These are phyloP conservation scores for Colletotrichum neosansevieriae DNA, from an alignment of 2,329 filamentous ascomycete species.

Conservation along the genomic window DNA sequence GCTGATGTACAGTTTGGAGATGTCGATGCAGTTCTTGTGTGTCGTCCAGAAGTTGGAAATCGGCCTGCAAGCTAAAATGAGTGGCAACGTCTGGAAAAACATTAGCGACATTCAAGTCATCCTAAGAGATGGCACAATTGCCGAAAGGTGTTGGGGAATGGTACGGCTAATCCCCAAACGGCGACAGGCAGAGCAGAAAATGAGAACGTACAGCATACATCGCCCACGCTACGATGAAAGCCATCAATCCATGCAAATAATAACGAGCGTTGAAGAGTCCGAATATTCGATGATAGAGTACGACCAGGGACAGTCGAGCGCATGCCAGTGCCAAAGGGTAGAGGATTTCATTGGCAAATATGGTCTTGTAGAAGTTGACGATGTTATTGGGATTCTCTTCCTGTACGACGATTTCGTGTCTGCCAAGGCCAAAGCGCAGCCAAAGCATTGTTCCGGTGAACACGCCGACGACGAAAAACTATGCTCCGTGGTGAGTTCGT, in stretches of 20 bases:
- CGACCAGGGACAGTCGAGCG: slow-evolving; percentile 29
- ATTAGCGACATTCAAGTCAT: neutral
- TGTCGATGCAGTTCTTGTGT: slow-evolving; percentile 32
- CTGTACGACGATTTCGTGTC: slow-evolving; percentile 21
- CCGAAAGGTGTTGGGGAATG: too few relatives aligned
- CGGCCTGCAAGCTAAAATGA: slow-evolving; percentile 29
- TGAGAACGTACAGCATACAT: slow-evolving; percentile 25
- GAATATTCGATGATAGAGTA: slow-evolving; percentile 33
- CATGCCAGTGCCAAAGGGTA: slow-evolving; percentile 20
- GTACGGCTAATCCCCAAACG: too few relatives aligned
- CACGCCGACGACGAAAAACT: slow-evolving; percentile 23
- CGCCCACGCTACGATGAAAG: slow-evolving; percentile 29
- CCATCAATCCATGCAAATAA: slow-evolving; percentile 24
- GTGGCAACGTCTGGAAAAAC: slow-evolving; percentile 11
- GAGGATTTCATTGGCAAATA: slow-evolving; percentile 35
- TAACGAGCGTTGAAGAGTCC: slow-evolving; percentile 32
- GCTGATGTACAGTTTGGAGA: slow-evolving; percentile 31
- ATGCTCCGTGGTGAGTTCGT: neutral
- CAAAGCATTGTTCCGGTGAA: slow-evolving; percentile 35
- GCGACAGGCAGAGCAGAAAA: neutral
- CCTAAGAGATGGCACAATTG: too few relatives aligned
- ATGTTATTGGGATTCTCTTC: slow-evolving; percentile 34
- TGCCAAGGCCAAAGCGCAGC: slow-evolving; percentile 31
- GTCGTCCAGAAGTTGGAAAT: slow-evolving; percentile 34
- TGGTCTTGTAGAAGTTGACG: slow-evolving; percentile 25